A percentile compares a stretch with the other conserved stretches of the same genome.
Conservation (phyloP, 805 yeast species). For the Blastobotrys robertii region DNA sequence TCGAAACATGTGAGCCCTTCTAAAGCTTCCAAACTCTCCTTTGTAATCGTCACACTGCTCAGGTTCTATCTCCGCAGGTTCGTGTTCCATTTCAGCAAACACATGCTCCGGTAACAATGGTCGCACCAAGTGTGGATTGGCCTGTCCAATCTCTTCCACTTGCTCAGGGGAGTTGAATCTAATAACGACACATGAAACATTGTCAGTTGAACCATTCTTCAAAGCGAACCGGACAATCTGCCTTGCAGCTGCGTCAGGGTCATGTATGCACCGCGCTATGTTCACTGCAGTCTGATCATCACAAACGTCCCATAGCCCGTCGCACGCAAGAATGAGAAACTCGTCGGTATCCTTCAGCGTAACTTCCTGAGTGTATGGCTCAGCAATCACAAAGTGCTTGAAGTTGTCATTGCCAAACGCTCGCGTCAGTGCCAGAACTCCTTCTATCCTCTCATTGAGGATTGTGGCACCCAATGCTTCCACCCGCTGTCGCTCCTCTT, state of each 20-base stretch:
- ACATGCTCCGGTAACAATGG: background rate
- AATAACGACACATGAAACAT: conserved; percentile 87
- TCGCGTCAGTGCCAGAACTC: conserved; percentile 88
- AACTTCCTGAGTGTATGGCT: conserved; percentile 86
- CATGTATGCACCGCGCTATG: conserved; percentile 42
- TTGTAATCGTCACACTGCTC: no score
- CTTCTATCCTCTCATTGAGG: conserved; percentile 84
- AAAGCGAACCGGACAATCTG: conserved; percentile 63
- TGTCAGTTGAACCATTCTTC: conserved; percentile 72
- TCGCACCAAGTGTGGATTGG: background rate
- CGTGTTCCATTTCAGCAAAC: background rate
- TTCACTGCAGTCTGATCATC: conserved; percentile 79
- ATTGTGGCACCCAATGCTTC: conserved; percentile 73
- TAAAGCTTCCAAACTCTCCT: no score
- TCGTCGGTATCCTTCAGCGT: conserved; percentile 39
- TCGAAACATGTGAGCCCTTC: no score
- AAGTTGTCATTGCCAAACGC: conserved; percentile 86
- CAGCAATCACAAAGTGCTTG: conserved; percentile 77
- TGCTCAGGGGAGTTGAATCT: conserved; percentile 28
- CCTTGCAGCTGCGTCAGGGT: conserved; percentile 59
- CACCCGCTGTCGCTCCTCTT: conserved; percentile 64
- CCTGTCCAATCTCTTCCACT: background rate
- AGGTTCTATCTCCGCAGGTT: no score
- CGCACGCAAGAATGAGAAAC: conserved; percentile 85
- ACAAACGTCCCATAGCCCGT: conserved; percentile 94